Base-by-base conservation (phyloP, 345 rosid species). In the Gossypium bickii region DNA sequence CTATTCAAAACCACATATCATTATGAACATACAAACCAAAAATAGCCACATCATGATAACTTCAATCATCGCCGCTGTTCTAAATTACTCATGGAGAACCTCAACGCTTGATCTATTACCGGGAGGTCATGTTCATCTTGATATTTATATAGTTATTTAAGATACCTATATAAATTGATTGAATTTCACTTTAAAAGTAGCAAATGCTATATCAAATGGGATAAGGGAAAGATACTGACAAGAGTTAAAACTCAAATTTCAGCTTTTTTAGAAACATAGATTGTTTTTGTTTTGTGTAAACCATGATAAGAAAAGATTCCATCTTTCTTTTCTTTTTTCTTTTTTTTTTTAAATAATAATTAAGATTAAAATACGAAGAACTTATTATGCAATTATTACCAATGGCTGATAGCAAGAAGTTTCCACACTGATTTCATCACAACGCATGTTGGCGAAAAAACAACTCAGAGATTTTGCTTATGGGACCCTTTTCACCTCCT, bases 401-500 rank as follows among this genome's bases (percentile, higher is more conserved):
- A 3, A 3, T 34, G 67, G 48, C 15, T 8, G 47, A 38, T 17
- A 9, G 67, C 67, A 9, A 63, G 43, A 62, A 34, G 47, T 34
- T 38, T 63, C 48, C 3, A 1, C 67, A 3, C 48, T 63, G 24
- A 34, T 17, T 38, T 34, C 67, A 38, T 38, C 48, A 17, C 48
- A 17, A 17, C 24, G 48, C 45, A 17, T 2, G 20, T 44, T 8
- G 47, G 67, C 67, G 9, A 38, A 12, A 44, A 47, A 67, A 67
- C 38, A 67, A 67, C 56, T 67, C 20, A 67, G 12, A 22, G 41
- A 67, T 48, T 48, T 67, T 12, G 52, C 13, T 22, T 24, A 3
- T 67, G 71, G 71, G 71, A 15, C 71, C 71, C 41, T 12, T 41
- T 67, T 24, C 57, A 48, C 12, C 41, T 34, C 41, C 25, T 13